phyloP scores from a whole-genome alignment of 169 alveolate species.

The Eimeria sp. region DNA sequence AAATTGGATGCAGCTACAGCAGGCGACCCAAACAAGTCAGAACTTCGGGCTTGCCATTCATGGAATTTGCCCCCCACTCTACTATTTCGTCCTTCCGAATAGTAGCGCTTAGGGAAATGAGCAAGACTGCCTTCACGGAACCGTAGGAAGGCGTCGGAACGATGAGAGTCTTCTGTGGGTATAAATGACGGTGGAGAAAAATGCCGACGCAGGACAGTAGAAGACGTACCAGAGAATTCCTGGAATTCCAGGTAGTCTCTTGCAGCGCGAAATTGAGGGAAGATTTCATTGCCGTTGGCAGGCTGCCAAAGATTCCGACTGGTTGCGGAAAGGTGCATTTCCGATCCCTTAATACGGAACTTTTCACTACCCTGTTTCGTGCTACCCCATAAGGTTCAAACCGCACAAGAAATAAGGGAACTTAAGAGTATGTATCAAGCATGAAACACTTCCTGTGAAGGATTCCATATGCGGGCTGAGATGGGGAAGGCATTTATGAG shows the following conservation, averaged over 20 bases:
- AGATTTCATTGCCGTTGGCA: not conserved
- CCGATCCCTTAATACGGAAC: not conserved
- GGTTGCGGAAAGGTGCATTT: conserved; percentile 4
- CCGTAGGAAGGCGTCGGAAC: not conserved
- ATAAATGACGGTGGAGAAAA: not conserved
- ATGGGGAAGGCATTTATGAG: not conserved
- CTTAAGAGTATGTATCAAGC: not conserved
- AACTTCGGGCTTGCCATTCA: not conserved
- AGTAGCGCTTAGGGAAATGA: not conserved
- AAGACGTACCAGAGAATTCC: not conserved
- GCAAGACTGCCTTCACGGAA: not conserved
- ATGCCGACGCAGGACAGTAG: not conserved
- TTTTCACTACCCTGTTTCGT: not conserved
- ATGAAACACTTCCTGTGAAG: not conserved
- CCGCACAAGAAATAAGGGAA: not conserved
- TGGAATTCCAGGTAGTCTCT: conserved; percentile 23
- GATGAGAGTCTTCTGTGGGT: not conserved
- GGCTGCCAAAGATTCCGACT: not conserved
- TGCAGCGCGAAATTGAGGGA: conserved; percentile 36
- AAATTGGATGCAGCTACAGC: conserved; percentile 14
- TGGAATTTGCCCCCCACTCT: not conserved
- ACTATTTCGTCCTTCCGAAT: not conserved
- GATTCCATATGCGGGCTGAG: too few species aligned
- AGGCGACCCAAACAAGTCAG: not conserved
- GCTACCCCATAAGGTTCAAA: not conserved